Percentiles rank a stretch among this genome's conserved stretches.
Evolutionary conservation across 805 yeast species (phyloP).

Genomic region (Sungouiella blattae): DNA sequence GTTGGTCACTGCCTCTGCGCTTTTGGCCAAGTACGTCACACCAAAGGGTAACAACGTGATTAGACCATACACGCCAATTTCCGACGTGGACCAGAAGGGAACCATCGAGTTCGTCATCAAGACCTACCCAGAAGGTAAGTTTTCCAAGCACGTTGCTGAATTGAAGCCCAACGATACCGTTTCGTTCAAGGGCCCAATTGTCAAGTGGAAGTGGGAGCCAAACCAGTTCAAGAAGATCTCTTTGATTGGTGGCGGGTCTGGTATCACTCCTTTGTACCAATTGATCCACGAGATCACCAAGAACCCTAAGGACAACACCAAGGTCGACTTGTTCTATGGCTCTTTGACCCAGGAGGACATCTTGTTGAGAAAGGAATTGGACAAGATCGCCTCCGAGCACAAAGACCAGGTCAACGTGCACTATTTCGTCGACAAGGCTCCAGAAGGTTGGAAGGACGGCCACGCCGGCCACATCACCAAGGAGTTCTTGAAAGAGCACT

Average conservation of each 20-base stretch:
- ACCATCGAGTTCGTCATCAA: constrained; percentile 77
- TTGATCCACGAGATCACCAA: constrained; percentile 69
- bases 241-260: constrained; percentile 93
- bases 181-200: constrained; percentile 89
- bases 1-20: constrained; percentile 70
- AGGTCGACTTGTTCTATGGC: constrained; percentile 80
- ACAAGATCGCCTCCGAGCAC: constrained; percentile 57
- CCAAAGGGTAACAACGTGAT: constrained; percentile 83
- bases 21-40: constrained; percentile 78
- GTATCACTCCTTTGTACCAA: constrained; percentile 95
- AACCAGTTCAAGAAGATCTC: constrained; percentile 78
- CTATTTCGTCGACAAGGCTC: constrained; percentile 76
- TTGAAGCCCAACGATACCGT: constrained; percentile 79
- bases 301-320: constrained; percentile 85
- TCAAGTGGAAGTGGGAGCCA: constrained; percentile 87
- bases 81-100: constrained; percentile 69
- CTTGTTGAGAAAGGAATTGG: constrained; percentile 74
- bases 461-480: constrained; percentile 73
- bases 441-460: constrained; percentile 51
- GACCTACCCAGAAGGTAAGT: constrained; percentile 80
- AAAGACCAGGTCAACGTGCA: constrained; percentile 75
- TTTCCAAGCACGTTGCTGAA: constrained; percentile 67
- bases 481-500: constrained; percentile 59
- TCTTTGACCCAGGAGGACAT: constrained; percentile 75
- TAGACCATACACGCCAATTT: constrained; percentile 86